A percentile compares a stretch with the other conserved stretches of the same genome.
Conservation (phyloP, 495 filamentous ascomycete genomes). For the Acidiella bohemica region DNA sequence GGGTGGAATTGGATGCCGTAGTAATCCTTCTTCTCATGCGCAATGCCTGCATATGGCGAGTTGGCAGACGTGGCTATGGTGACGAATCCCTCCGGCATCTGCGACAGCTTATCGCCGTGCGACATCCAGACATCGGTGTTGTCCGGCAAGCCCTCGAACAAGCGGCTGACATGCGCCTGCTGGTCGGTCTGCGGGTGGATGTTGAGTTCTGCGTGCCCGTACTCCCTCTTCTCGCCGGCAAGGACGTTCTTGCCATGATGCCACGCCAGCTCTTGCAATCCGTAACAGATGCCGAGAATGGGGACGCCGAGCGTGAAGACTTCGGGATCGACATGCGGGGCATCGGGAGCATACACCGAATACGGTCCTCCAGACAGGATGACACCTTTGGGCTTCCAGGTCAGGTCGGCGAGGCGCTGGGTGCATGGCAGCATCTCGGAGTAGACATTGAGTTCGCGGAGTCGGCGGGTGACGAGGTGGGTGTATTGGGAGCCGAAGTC, state of each 20-base stretch:
- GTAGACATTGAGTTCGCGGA: constrained; percentile 73
- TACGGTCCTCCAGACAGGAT: constrained; percentile 67
- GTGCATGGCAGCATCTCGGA: constrained; percentile 91
- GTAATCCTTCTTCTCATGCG: constrained; percentile 51
- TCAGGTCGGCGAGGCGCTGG: constrained; percentile 62
- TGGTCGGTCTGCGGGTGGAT: constrained; percentile 36
- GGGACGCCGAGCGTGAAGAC: constrained; percentile 69
- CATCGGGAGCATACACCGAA: constrained; percentile 57
- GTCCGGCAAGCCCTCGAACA: constrained; percentile 58
- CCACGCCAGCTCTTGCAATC: constrained; percentile 73
- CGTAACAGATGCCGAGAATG: constrained; percentile 69
- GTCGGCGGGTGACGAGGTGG: constrained; percentile 63
- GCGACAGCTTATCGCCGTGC: constrained; percentile 68
- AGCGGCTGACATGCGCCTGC: constrained; percentile 47
- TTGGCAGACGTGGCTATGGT: constrained; percentile 62
- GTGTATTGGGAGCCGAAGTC: constrained; percentile 56
- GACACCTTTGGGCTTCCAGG: constrained; percentile 70
- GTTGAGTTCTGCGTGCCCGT: constrained; percentile 50
- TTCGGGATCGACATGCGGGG: constrained; percentile 65
- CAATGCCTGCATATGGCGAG: constrained; percentile 69
- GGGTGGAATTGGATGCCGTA: constrained; percentile 82
- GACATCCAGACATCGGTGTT: constrained; percentile 70
- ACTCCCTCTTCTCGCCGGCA: constrained; percentile 58
- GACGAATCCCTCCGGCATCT: constrained; percentile 56
- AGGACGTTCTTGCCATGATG: constrained; percentile 56